Evolutionary conservation across 176 grass and related monocot species (phyloP), one percentile per base, ranked within the genome.

Genomic region (Carex kokanica): DNA sequence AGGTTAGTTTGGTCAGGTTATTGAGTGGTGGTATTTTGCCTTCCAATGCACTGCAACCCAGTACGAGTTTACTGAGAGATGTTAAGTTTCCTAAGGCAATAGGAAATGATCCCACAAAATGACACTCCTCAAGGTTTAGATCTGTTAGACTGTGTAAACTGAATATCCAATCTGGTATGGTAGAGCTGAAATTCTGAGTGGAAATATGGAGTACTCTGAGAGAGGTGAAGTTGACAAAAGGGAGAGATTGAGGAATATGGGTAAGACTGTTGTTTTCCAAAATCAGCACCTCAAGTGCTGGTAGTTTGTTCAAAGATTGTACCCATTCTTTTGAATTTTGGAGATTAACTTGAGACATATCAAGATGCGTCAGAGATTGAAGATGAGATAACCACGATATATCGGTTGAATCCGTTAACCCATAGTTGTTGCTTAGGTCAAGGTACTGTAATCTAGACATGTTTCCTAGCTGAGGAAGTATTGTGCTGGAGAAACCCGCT

Each of bases 401-500:
- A 14, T 79, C 2, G 15, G 2, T 0, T 2, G 29, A 70, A 89
- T 75, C 36, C 20, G 2, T 1, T 8, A 34, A 21, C 4, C 6
- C 29, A 34, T 34, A 34, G 8, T 14, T 78, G 0, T 70, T 3
- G 29, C 51, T n/a, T 55, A 71, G 58, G 74, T 86, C 65, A 71
- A 86, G 79, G 21, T 83, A 61, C 31, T 83, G 43, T 31, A 89
- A 27, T 11, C 24, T 86, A 6, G 88, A 83, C 7, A 89, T 15
- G 49, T 89, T 86, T 51, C 88, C 79, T 17, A 89, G 67, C 58
- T 89, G 79, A 38, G 57, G 41, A 83, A 84, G 84, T 27, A 89
- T 67, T 4, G 3, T 66, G n/a, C 84, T 53, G 0, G 0, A 58
- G 0, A 89, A 89, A 0, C 9, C 0, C 11, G 53, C 36, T 5